Evolutionary conservation across 2,329 filamentous ascomycete species (phyloP), one percentile per base, ranked within the genome.

Genomic region (Claviceps cyperi): DNA sequence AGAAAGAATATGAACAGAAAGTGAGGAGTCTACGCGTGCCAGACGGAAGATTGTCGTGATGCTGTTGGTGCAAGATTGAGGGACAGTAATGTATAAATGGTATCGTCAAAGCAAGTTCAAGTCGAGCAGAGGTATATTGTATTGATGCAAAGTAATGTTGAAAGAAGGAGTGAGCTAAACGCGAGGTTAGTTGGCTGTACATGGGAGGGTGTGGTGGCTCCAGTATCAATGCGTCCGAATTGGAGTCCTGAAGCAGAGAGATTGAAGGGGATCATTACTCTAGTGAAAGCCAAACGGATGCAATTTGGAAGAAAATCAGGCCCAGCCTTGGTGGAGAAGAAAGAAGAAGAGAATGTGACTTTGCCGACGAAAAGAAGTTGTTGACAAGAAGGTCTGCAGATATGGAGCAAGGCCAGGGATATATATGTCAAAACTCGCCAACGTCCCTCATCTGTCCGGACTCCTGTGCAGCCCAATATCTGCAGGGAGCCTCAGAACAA

Each of bases 311-410:
- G 52, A 53, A 43, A 59, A 56, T 21, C 54, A 59, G 68, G 69
- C 60, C 65, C 64, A 68, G 59, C 58, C 62, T 64, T 56, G 59
- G 53, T 50, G 56, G 55, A 55, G 52, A 55, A 54, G 48, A 32
- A 32, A 11, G 60, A 60, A 55, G 59, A 32, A 32, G 43, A 32
- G 14, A 32, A 32, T 22, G 43, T 32, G 22, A 32, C 14, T 60
- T 60, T 61, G 60, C 62, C 59, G 61, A 65, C 60, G 61, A 43
- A 43, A 14, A 11, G 60, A 36, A 47, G 52, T 52, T 15, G 19
- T 21, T 52, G 46, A 53, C 58, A 57, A 53, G 40, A 57, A 51
- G 24, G 39, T 32, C 43, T 40, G 22, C 24, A 49, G 51, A 32
- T 32, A 32, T 32, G 28, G 3, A 32, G 28, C 28, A 32, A 32